These are phyloP conservation scores for Chaetoceros tenuissimus DNA, from an alignment of 108 stramenopile genomes.

Conservation along the genomic window DNA sequence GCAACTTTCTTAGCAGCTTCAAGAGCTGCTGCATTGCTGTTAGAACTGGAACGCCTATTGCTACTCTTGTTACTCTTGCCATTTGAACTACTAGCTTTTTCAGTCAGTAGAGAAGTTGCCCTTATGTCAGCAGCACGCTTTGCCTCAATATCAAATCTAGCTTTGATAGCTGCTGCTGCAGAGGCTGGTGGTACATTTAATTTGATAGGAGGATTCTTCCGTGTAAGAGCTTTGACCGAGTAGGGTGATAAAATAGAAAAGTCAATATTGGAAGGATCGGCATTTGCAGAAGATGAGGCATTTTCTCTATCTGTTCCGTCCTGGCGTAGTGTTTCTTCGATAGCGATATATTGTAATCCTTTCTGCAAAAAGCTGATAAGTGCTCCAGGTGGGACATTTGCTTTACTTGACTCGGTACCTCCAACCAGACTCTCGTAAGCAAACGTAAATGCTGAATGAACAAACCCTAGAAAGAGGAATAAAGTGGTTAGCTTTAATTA, in stretches of 20 bases:
- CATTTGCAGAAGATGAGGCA: conserved; percentile 1
- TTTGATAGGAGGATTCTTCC: conserved; percentile 69
- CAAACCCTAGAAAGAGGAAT: conserved; percentile 50
- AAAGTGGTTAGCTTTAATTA: neutral
- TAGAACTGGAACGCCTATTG: neutral
- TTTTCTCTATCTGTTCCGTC: conserved; percentile 23
- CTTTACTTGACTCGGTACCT: conserved; percentile 51
- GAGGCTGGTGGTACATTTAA: conserved; percentile 73
- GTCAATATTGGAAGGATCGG: conserved; percentile 22
- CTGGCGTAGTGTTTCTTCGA: conserved; percentile 66
- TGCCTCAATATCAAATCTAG: conserved; percentile 53
- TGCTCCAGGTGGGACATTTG: conserved; percentile 77
- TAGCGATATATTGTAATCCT: conserved; percentile 84
- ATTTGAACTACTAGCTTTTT: neutral
- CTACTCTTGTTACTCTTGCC: conserved; percentile 1
- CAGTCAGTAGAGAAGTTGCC: conserved; percentile 4
- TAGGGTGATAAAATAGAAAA: conserved; percentile 66
- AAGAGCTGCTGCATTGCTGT: conserved; percentile 21
- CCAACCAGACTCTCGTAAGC: conserved; percentile 90
- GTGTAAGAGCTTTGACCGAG: conserved; percentile 53
- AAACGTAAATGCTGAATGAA: conserved; percentile 93
- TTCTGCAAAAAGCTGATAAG: conserved; percentile 81
- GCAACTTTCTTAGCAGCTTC: conserved; percentile 13
- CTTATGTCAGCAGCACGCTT: conserved; percentile 33
- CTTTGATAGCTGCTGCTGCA: conserved; percentile 67